A percentile compares a stretch with the other conserved stretches of the same genome.
phyloP scores from a whole-genome alignment of 768 basidiomycete species.

The Boletales sp. region DNA sequence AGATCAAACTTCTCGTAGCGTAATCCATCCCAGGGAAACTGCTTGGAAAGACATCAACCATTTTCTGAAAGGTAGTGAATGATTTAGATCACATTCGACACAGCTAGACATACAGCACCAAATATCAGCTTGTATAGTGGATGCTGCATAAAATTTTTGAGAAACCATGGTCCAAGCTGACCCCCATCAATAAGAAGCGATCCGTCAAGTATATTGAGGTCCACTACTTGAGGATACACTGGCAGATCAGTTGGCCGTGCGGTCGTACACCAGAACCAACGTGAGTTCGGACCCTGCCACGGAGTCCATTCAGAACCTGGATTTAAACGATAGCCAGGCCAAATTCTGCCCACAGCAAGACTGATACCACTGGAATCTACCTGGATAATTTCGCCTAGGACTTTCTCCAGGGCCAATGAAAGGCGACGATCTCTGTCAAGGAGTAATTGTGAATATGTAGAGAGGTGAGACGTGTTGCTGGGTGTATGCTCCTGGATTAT shows the following conservation, averaged over 20 bases:
- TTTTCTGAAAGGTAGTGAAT: no score
- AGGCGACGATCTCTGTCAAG: slow-evolving; percentile 33
- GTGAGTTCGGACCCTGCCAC: slow-evolving; percentile 17
- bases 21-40: no score
- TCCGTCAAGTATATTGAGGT: slow-evolving; percentile 41
- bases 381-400: slow-evolving; percentile 11
- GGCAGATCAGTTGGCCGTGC: slow-evolving; percentile 1
- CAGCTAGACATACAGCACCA: no score
- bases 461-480: background rate
- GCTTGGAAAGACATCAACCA: no score
- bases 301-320: slow-evolving; percentile 23
- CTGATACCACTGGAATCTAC: slow-evolving; percentile 22
- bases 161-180: slow-evolving; percentile 31
- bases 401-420: slow-evolving; percentile 26
- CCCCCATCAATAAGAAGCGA: slow-evolving; percentile 40
- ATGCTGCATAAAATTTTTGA: slow-evolving; percentile 23
- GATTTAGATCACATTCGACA: no score
- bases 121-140: no score
- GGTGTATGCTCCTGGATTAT: slow-evolving; percentile 31
- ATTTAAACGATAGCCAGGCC: slow-evolving; percentile 25
- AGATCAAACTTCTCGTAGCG: slow-evolving; percentile 3
- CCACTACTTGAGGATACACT: slow-evolving; percentile 26
- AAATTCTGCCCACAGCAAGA: slow-evolving; percentile 28
- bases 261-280: slow-evolving; percentile 30
- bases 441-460: slow-evolving; percentile 15